A percentile compares a stretch with the other conserved stretches of the same genome.
These are phyloP conservation scores for Blepharisma stoltei DNA, from an alignment of 73 alveolate species.

Conservation along the genomic window DNA sequence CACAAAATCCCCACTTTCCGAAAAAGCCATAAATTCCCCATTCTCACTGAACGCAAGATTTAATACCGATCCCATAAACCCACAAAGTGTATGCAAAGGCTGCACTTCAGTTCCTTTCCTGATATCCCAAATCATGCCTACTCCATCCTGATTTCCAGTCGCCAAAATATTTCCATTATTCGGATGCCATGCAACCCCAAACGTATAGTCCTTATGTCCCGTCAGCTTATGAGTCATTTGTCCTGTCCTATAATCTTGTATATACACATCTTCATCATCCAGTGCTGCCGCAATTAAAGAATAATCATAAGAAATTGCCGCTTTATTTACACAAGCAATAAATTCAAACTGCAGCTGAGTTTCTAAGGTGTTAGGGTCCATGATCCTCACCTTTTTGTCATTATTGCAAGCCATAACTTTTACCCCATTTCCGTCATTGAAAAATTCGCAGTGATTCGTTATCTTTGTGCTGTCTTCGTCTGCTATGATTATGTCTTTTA, in stretches of 20 bases:
- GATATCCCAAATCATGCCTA: slow-evolving; percentile 26
- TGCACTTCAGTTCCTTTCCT: neutral
- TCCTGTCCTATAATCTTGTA: neutral
- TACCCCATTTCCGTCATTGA: neutral
- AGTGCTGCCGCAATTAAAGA: neutral
- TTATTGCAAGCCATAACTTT: slow-evolving; percentile 5
- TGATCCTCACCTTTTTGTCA: slow-evolving; percentile 4
- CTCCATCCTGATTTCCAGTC: slow-evolving; percentile 14
- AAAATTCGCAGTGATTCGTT: neutral
- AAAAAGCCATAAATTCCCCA: slow-evolving; percentile 27
- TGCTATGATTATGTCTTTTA: neutral
- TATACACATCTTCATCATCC: neutral
- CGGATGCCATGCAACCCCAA: slow-evolving; percentile 18
- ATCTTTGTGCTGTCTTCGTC: slow-evolving; percentile 18
- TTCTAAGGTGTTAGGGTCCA: neutral
- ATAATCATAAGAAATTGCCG: neutral
- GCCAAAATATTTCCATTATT: neutral
- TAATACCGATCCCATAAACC: neutral
- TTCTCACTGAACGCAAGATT: neutral
- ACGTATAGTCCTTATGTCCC: slow-evolving; percentile 5
- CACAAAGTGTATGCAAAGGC: neutral
- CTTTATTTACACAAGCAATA: slow-evolving; percentile 10
- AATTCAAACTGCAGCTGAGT: neutral
- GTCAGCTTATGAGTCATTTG: neutral
- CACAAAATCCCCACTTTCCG: slow-evolving; percentile 27